Evolutionary conservation across 2,329 filamentous ascomycete species (phyloP).

Genomic region (Penicillium sumatraense): DNA sequence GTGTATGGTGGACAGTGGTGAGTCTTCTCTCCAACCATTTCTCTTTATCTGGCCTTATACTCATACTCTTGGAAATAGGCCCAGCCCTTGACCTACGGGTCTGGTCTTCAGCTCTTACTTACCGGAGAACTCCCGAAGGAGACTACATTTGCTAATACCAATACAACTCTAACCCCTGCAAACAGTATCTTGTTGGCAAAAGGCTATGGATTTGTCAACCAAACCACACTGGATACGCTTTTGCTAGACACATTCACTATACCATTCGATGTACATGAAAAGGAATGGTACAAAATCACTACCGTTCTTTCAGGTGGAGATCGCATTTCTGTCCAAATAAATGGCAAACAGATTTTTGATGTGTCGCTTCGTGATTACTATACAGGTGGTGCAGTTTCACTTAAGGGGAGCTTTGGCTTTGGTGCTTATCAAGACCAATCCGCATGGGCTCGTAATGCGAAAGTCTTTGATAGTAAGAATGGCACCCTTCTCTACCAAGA

Average conservation of each 20-base stretch:
- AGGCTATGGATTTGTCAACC: slow-evolving; percentile 10
- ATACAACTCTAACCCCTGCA: slow-evolving; percentile 6
- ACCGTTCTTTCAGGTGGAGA: slow-evolving; percentile 1
- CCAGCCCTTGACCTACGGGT: not conserved
- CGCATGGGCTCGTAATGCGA: slow-evolving; percentile 17
- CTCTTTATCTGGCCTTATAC: not conserved
- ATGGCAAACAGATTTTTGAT: slow-evolving; percentile 1
- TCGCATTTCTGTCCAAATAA: slow-evolving; percentile 7
- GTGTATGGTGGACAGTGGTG: slow-evolving; percentile 10
- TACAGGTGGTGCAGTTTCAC: slow-evolving; percentile 4
- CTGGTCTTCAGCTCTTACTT: slow-evolving; percentile 9
- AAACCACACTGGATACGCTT: slow-evolving; percentile 7
- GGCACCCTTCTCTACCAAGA: slow-evolving; percentile 20
- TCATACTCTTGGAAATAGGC: not conserved
- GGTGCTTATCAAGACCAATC: slow-evolving; percentile 25
- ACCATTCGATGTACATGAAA: slow-evolving; percentile 7
- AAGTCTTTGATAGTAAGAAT: slow-evolving; percentile 15
- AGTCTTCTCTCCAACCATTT: not conserved
- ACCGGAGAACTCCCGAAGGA: slow-evolving; percentile 6
- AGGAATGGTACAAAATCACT: slow-evolving; percentile 8
- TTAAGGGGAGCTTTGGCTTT: slow-evolving; percentile 15
- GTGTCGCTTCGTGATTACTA: slow-evolving; percentile 7
- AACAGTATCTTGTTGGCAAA: slow-evolving; percentile 8
- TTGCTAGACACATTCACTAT: slow-evolving; percentile 6
- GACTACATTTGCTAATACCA: slow-evolving; percentile 10